Conservation (phyloP, 139 green algal species). For the Coccomyxa sp. region DNA sequence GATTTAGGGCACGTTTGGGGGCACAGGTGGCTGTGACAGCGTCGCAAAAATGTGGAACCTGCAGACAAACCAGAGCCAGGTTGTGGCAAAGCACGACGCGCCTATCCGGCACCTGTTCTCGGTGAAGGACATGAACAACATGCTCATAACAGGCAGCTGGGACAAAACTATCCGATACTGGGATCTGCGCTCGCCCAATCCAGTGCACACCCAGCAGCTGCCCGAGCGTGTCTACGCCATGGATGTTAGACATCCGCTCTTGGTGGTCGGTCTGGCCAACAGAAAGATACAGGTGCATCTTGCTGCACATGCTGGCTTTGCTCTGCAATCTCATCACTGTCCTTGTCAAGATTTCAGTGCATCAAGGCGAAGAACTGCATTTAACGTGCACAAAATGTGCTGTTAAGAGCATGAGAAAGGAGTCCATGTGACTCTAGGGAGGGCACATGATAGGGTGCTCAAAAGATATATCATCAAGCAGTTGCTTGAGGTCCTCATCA, state of each 20-base stretch:
- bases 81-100: constrained; percentile 82
- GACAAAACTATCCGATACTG: constrained; percentile 66
- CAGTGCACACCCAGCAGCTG: constrained; percentile 65
- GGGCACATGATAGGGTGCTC: no score
- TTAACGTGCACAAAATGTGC: background rate
- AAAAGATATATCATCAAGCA: no score
- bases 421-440: no score
- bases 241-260: constrained; percentile 63
- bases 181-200: constrained; percentile 66
- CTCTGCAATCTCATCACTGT: background rate
- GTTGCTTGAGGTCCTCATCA: no score
- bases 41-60: constrained; percentile 92
- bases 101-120: constrained; percentile 72
- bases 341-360: background rate
- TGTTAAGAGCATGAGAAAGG: background rate
- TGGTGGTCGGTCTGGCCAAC: constrained; percentile 73
- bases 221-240: constrained; percentile 88
- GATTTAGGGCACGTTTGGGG: no score
- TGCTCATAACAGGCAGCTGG: constrained; percentile 78
- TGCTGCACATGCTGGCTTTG: background rate
- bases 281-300: constrained; percentile 51
- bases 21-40: constrained; percentile 82
- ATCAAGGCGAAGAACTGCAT: background rate
- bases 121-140: constrained; percentile 68
- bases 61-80: constrained; percentile 68